A percentile compares a stretch with the other conserved stretches of the same genome.
Evolutionary conservation across 345 rosid species (phyloP).

Genomic region (Pelargonium nanum): DNA sequence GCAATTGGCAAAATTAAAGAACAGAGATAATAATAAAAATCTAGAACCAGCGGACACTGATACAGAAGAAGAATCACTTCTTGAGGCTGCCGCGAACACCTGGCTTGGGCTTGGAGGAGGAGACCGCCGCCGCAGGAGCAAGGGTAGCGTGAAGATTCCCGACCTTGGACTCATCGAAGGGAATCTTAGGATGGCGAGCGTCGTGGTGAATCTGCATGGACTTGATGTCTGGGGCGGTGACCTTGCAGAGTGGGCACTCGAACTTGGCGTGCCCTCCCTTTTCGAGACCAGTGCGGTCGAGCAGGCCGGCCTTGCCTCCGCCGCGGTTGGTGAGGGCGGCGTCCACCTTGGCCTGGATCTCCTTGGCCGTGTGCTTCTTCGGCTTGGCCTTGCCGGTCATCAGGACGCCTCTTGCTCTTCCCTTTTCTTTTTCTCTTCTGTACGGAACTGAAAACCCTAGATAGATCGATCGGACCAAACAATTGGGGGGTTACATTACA

Average conservation of each 20-base stretch:
- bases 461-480: too few relatives aligned
- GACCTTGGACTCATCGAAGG: conserved; percentile 57
- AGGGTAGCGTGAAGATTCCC: conserved; percentile 42
- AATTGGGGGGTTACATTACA: too few relatives aligned
- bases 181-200: conserved; percentile 70
- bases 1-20: too few relatives aligned
- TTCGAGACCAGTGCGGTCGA: conserved; percentile 53
- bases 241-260: conserved; percentile 90
- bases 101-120: conserved; percentile 18
- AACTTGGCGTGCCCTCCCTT: conserved; percentile 92
- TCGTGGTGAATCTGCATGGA: conserved; percentile 96
- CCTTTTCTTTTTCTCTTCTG: too few relatives aligned
- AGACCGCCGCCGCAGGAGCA: conserved; percentile 13
- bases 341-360: conserved; percentile 71
- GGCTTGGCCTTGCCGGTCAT: conserved; percentile 99
- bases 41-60: neutral
- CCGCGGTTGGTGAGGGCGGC: conserved; percentile 89
- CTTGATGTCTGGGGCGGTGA: conserved; percentile 62
- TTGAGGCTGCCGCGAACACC: conserved; percentile 38
- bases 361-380: conserved; percentile 99
- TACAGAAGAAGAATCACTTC: too few relatives aligned
- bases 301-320: conserved; percentile 80
- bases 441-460: conserved; percentile 1
- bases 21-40: too few relatives aligned
- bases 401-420: conserved; percentile 4